A percentile compares a stretch with the other conserved stretches of the same genome.
phyloP scores from a whole-genome alignment of 129 eudicot genomes.

The Flaveria brownii region DNA sequence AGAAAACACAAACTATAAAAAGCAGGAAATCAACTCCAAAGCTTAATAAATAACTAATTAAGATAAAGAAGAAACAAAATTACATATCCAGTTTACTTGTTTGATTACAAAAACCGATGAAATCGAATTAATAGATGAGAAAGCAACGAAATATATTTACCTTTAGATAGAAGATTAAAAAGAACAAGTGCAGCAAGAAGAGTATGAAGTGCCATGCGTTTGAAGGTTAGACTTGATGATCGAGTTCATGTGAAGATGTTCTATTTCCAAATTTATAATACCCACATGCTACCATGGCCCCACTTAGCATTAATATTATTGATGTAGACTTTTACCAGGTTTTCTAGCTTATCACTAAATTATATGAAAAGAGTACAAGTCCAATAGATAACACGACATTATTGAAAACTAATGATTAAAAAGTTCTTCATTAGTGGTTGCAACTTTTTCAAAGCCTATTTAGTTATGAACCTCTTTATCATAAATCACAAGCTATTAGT shows the following conservation, averaged over 20 bases:
- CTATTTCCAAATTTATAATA: slow-evolving; percentile 22
- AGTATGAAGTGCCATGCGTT: slow-evolving; percentile 21
- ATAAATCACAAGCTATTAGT: too few species aligned
- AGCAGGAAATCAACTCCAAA: neutral
- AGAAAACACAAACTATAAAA: neutral
- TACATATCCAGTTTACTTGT: neutral
- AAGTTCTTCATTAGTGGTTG: neutral
- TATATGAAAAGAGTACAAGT: neutral
- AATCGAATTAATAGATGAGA: neutral
- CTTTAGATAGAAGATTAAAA: slow-evolving; percentile 31
- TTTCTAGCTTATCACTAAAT: neutral
- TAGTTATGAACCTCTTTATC: too few species aligned
- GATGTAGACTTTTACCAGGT: slow-evolving; percentile 9
- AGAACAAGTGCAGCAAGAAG: slow-evolving; percentile 25
- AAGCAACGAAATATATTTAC: slow-evolving; percentile 6
- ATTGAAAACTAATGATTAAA: neutral
- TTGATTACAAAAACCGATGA: neutral
- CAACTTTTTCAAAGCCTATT: neutral
- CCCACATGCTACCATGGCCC: neutral
- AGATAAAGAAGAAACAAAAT: neutral
- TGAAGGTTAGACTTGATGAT: slow-evolving; percentile 16
- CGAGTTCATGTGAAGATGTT: neutral
- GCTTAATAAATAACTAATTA: neutral
- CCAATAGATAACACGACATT: neutral
- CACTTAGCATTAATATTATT: slow-evolving; percentile 1